Percentiles rank a stretch among this genome's conserved stretches.
Conservation (phyloP, 768 basidiomycete species). For the Tephrocybe rancida region DNA sequence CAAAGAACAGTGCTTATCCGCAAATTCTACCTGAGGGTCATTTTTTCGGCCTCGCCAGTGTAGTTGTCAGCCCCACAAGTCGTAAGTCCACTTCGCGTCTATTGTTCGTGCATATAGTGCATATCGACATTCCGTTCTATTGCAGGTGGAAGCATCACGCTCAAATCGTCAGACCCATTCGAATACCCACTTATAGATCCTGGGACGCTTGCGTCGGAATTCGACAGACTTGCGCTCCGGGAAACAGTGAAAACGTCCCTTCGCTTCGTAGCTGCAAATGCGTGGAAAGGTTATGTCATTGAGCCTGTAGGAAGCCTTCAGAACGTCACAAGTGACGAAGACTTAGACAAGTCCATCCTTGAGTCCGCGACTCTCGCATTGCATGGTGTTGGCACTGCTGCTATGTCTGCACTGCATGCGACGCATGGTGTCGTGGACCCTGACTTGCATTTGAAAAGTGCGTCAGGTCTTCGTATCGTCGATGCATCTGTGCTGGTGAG, state of each 20-base stretch:
- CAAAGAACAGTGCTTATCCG: too few relatives aligned
- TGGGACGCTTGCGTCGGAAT: constrained; percentile 20
- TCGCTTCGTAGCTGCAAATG: too few relatives aligned
- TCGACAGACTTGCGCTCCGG: constrained; percentile 23
- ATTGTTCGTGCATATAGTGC: too few relatives aligned
- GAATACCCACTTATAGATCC: constrained; percentile 44
- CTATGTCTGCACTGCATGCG: constrained; percentile 20
- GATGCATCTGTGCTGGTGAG: constrained; percentile 30
- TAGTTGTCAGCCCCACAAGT: too few relatives aligned
- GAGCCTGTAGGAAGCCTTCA: too few relatives aligned
- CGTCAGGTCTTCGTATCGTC: constrained; percentile 28
- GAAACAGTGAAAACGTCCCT: constrained; percentile 18
- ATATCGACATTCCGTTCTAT: too few relatives aligned
- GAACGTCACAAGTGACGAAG: constrained; percentile 16
- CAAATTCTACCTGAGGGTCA: too few relatives aligned
- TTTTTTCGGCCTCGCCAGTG: too few relatives aligned
- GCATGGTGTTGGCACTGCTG: constrained; percentile 24
- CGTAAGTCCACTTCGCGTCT: too few relatives aligned
- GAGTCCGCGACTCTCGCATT: constrained; percentile 11
- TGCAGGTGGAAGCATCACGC: constrained; percentile 23
- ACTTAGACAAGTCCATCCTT: constrained; percentile 20
- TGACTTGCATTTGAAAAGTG: constrained; percentile 27
- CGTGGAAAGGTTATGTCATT: too few relatives aligned
- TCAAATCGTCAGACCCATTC: constrained; percentile 44
- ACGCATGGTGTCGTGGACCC: constrained; percentile 28